Evolutionary conservation across 768 basidiomycete species (phyloP).

Genomic region (Boletellus ananas): DNA sequence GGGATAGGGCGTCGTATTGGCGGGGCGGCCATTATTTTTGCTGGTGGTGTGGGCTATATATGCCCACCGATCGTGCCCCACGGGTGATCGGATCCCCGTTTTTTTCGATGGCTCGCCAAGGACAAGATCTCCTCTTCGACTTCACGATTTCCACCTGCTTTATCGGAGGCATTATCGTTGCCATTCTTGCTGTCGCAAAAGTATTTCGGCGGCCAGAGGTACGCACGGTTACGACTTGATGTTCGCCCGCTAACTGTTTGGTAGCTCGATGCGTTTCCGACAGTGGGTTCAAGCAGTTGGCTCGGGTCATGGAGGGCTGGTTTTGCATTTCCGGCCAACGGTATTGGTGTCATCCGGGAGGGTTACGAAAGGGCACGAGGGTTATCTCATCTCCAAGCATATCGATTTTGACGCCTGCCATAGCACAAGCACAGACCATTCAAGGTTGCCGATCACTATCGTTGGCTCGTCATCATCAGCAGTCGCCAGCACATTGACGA

Average conservation of each 20-base stretch:
- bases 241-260: neutral
- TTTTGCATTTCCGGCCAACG: slow-evolving; percentile 14
- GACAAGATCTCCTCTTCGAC: neutral
- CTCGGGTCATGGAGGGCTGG: slow-evolving; percentile 28
- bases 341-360: slow-evolving; percentile 24
- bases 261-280: slow-evolving; percentile 28
- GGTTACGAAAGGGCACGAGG: slow-evolving; percentile 29
- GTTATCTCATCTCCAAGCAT: neutral
- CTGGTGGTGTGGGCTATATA: neutral
- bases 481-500: slow-evolving; percentile 36
- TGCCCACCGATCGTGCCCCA: neutral
- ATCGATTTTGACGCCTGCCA: neutral
- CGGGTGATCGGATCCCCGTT: neutral
- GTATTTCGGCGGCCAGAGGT: neutral
- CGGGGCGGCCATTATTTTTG: neutral
- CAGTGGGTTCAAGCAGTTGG: slow-evolving; percentile 23
- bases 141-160: neutral
- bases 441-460: slow-evolving; percentile 24
- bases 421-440: slow-evolving; percentile 31
- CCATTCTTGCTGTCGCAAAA: neutral
- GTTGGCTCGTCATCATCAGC: slow-evolving; percentile 41
- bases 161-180: neutral
- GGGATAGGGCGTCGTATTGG: neutral
- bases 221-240: neutral
- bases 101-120: neutral